Conservation (phyloP, 2,329 filamentous ascomycete species). For the Drechslera avenae region DNA sequence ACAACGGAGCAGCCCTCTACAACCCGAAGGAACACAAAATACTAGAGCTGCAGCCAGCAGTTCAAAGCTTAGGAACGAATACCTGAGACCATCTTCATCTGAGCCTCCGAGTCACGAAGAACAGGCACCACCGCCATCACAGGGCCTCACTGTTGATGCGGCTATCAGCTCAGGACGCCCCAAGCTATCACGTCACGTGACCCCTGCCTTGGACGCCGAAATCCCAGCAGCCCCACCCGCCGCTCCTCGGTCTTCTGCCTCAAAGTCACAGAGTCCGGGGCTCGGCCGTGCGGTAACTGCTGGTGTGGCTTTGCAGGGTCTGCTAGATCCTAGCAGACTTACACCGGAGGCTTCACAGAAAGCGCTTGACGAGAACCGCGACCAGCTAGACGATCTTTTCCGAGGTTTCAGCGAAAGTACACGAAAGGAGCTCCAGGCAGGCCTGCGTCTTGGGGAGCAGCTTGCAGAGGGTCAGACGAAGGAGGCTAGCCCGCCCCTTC, state of each 20-base stretch:
- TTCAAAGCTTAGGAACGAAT: slow-evolving; percentile 21
- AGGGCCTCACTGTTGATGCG: slow-evolving; percentile 4
- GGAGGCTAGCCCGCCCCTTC: slow-evolving; percentile 20
- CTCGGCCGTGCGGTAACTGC: slow-evolving; percentile 46
- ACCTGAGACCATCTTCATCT: slow-evolving; percentile 13
- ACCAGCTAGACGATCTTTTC: slow-evolving; percentile 45
- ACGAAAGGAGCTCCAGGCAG: slow-evolving; percentile 46
- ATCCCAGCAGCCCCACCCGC: slow-evolving; percentile 40
- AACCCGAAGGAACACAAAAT: slow-evolving; percentile 12
- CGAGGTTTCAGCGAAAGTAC: slow-evolving; percentile 49
- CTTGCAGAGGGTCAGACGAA: slow-evolving; percentile 35
- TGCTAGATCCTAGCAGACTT: slow-evolving; percentile 38
- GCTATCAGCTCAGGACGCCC: slow-evolving; percentile 20
- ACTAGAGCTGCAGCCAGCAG: slow-evolving; percentile 10
- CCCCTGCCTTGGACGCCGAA: slow-evolving; percentile 35
- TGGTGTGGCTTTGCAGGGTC: slow-evolving; percentile 46
- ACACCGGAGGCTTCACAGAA: slow-evolving; percentile 36
- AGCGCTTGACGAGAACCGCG: slow-evolving; percentile 28
- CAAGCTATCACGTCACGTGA: slow-evolving; percentile 28
- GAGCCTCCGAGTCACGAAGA: slow-evolving; percentile 2
- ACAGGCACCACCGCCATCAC: slow-evolving; percentile 14
- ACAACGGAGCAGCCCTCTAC: slow-evolving; percentile 34
- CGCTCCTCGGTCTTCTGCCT: slow-evolving; percentile 25
- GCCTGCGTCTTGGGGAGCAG: slow-evolving; percentile 47
- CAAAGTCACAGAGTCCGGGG: slow-evolving; percentile 38